Evolutionary conservation across 805 yeast species (phyloP), one percentile per base, ranked within the genome.

Genomic region (Candida berthetii): DNA sequence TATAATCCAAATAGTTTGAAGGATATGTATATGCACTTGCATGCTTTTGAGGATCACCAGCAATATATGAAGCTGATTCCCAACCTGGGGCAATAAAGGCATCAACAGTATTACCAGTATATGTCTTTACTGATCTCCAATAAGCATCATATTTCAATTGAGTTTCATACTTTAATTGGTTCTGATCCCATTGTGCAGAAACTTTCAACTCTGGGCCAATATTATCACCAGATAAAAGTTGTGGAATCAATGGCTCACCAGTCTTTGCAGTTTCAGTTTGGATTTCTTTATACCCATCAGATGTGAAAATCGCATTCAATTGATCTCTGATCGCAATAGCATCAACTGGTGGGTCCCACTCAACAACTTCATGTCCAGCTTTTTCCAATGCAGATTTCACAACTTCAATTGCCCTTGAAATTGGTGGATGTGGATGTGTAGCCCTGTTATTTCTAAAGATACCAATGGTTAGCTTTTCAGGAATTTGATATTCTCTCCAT

Each of bases 311-410:
- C 7, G n/a, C 24, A 29, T 36, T 28, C 4, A 37, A 15, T 14
- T 34, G 9, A 19, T 53, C 41, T 77, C 80, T 71, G 9, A 78
- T 74, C 44, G 71, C 58, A 19, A 34, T 14, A 9, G 36, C 25
- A 20, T 34, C 27, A 14, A 44, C 16, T 66, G 72, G 22, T 24
- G 77, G 68, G 22, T 66, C 64, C 71, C 78, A 68, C 39, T 71
- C 72, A 34, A 78, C 62, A 10, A 75, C 66, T 42, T 72, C 74
- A 43, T 73, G 79, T 22, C 84, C 81, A 13, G 69, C 69, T 24
- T 55, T 64, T 20, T 50, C 48, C 31, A 68, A 49, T 31, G 50
- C 49, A 17, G 53, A 61, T 7, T 50, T 54, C 5, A 61, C 61
- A 8, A 51, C 50, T 16, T 65, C 54, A 41, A 79, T 36, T 1